Evolutionary conservation across 495 filamentous ascomycete genomes (phyloP), one percentile per base, ranked within the genome.

Genomic region (Xanthoparmelia taractica): DNA sequence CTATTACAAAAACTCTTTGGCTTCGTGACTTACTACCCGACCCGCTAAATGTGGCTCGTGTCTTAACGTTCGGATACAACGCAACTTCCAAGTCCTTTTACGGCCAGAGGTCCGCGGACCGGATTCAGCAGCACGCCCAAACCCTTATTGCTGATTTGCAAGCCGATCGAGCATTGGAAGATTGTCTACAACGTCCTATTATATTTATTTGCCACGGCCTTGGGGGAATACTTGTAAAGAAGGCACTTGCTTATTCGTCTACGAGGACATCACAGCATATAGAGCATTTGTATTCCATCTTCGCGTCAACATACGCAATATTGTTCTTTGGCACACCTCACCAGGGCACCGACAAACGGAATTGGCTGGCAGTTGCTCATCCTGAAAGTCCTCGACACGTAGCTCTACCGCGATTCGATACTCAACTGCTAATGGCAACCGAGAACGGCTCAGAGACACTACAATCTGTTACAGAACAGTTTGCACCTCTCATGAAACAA

Each of bases 201-300:
- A 47, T 81, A 2, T 81, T 83, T 65, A 62, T 81, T 2, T 77
- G 67, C 13, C 79, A 82, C 66, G 79, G 77, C 52, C 72, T 82
- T 2, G 78, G 79, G 31, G 80, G 79, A 0, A 72, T 80, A n/a
- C 66, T 82, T 25, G 76, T 79, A 33, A 79, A 66, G 23, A 65
- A 70, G 48, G 72, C 71, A 1, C 50, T 74, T 18, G 60, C 67
- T 29, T 70, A 72, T 57, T 71, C 67, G 23, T 65, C 70, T 13
- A 71, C 60, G 18, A 38, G 68, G n/a, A 70, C 62, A 27, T 63
- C 64, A 38, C 36, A 59, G n/a, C 36, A 67, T 11, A 66, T 68
- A 33, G 65, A 64, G 29, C 71, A 74, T 27, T 52, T 74, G 8
- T 63, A 68, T 59, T 70, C 68, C 10, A 67, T 75, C 33, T 73